phyloP scores from a whole-genome alignment of 345 rosid species.

The Crucihimalaya himalaica region DNA sequence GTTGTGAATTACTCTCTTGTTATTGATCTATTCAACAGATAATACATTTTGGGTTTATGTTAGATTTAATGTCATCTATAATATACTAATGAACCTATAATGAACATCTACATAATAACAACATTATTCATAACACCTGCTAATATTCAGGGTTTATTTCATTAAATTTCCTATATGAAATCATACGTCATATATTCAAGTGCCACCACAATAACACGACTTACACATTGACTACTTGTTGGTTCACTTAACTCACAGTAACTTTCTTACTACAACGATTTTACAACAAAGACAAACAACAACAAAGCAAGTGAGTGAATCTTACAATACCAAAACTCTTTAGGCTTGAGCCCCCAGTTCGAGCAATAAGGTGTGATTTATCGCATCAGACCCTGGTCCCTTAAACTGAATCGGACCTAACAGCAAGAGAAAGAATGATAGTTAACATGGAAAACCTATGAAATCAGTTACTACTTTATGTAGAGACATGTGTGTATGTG shows the following conservation, averaged over 20 bases:
- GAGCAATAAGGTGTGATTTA: constrained; percentile 67
- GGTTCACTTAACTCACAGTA: constrained; percentile 2
- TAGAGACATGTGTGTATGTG: constrained; percentile 1
- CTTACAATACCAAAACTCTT: not conserved
- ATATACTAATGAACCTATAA: no score
- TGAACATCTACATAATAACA: no score
- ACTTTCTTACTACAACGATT: constrained; percentile 21
- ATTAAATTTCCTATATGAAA: no score
- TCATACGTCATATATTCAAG: no score
- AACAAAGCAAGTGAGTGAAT: constrained; percentile 20
- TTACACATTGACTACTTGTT: not conserved
- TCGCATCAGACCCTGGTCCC: constrained; percentile 68
- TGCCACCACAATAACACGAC: not conserved
- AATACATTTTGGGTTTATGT: no score
- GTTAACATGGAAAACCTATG: not conserved
- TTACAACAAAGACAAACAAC: not conserved
- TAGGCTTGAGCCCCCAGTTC: constrained; percentile 74
- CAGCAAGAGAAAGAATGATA: not conserved
- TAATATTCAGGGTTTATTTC: no score
- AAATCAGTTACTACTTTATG: not conserved
- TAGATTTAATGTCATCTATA: no score
- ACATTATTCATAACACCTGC: no score
- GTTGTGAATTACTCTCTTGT: no score
- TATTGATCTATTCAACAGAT: no score
- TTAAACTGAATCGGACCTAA: constrained; percentile 90